These are phyloP conservation scores for Talaromyces wortmannii DNA, from an alignment of 495 filamentous ascomycete species.

Conservation along the genomic window DNA sequence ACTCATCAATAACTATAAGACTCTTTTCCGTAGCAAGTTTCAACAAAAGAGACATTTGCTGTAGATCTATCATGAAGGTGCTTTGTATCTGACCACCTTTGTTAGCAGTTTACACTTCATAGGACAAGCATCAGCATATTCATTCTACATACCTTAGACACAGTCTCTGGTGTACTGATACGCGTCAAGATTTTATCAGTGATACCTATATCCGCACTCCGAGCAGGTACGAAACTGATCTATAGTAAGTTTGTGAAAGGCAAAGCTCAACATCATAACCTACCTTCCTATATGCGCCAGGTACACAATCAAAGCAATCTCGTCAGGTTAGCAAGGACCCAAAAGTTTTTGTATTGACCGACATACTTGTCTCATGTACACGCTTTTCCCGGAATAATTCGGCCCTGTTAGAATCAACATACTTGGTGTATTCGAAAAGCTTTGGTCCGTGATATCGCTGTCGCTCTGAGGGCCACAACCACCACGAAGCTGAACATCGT, in stretches of 20 bases:
- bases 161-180: slow-evolving; percentile 80
- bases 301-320: slow-evolving; percentile 83
- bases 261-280: background rate
- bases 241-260: background rate
- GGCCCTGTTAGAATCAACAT: slow-evolving; percentile 86
- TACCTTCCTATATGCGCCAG: slow-evolving; percentile 83
- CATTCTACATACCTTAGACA: slow-evolving; percentile 48
- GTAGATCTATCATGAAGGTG: slow-evolving; percentile 89
- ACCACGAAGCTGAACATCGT: slow-evolving; percentile 66
- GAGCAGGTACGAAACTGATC: slow-evolving; percentile 73
- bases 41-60: slow-evolving; percentile 75
- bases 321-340: background rate
- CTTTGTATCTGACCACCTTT: slow-evolving; percentile 56
- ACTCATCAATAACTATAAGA: slow-evolving; percentile 86
- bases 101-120: too few species aligned
- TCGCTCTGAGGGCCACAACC: slow-evolving; percentile 26
- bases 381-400: slow-evolving; percentile 93
- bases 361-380: slow-evolving; percentile 82
- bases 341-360: background rate
- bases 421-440: slow-evolving; percentile 40
- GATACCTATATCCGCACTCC: slow-evolving; percentile 70
- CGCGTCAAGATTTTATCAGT: slow-evolving; percentile 92
- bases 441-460: background rate
- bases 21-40: slow-evolving; percentile 72
- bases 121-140: background rate